Evolutionary conservation across 2,329 filamentous ascomycete species (phyloP).

Genomic region (Ploettnerulaceae sp.): DNA sequence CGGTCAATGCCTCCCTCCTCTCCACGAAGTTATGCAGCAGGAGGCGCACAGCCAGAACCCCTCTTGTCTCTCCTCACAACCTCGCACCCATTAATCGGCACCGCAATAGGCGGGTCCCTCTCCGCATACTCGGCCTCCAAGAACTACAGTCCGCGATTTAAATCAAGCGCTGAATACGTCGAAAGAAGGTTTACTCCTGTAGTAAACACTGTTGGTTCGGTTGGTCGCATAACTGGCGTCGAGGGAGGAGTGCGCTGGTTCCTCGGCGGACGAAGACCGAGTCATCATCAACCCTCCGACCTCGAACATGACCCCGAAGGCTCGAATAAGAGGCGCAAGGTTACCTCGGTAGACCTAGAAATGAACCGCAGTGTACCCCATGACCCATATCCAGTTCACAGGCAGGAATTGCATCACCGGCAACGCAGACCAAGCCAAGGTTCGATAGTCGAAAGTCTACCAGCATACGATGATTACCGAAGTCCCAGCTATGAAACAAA

Average conservation of each 20-base stretch:
- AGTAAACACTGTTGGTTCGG: conserved; percentile 78
- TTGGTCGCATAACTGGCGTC: conserved; percentile 80
- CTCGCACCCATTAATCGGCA: conserved; percentile 79
- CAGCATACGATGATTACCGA: conserved; percentile 75
- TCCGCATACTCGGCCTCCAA: conserved; percentile 85
- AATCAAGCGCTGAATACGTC: conserved; percentile 84
- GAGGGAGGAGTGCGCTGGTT: conserved; percentile 86
- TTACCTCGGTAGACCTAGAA: conserved; percentile 39
- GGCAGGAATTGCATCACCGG: conserved; percentile 29
- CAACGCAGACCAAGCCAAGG: conserved; percentile 29
- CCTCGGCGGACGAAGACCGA: conserved; percentile 48
- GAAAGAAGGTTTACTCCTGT: conserved; percentile 84
- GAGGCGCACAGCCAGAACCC: conserved; percentile 58
- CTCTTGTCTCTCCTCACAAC: conserved; percentile 82
- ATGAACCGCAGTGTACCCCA: conserved; percentile 32
- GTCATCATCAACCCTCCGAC: conserved; percentile 37
- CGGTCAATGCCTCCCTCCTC: conserved; percentile 31
- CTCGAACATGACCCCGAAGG: conserved; percentile 40
- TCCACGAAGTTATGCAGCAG: conserved; percentile 33
- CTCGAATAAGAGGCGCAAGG: conserved; percentile 56
- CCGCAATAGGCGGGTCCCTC: conserved; percentile 77
- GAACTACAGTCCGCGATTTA: conserved; percentile 83
- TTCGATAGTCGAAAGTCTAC: conserved; percentile 64
- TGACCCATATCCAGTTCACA: conserved; percentile 28
- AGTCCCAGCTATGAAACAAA: conserved; percentile 71